phyloP scores from a whole-genome alignment of 345 rosid species.

The Brassica rapa region DNA sequence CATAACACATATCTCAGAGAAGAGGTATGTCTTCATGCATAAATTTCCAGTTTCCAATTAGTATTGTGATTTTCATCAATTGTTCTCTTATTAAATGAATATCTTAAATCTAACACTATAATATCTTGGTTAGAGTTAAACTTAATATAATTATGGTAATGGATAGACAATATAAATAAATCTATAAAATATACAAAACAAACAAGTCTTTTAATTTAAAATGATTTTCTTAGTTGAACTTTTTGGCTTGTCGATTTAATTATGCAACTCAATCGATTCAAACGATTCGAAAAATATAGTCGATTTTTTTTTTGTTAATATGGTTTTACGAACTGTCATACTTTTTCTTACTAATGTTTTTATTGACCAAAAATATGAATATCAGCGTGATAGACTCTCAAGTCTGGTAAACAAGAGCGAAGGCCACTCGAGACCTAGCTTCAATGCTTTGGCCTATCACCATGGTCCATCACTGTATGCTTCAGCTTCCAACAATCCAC shows the following conservation, averaged over 20 bases:
- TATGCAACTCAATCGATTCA: not conserved
- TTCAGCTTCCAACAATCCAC: not conserved
- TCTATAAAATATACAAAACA: not conserved
- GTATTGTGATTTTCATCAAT: not conserved
- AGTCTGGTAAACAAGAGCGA: not conserved
- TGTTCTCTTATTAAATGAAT: not conserved
- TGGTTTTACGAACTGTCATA: not conserved
- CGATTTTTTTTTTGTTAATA: not conserved
- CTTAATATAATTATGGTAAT: not conserved
- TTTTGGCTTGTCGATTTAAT: not conserved
- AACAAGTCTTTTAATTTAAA: not conserved
- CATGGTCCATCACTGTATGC: slow-evolving; percentile 7
- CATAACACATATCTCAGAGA: slow-evolving; percentile 52
- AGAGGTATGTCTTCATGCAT: slow-evolving; percentile 44
- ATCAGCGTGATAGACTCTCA: slow-evolving; percentile 5
- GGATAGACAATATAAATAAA: not conserved
- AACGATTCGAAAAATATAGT: not conserved
- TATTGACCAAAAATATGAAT: not conserved
- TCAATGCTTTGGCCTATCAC: not conserved
- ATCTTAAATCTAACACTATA: not conserved
- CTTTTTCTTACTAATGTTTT: not conserved
- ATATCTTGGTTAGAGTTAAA: not conserved
- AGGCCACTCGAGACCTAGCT: not conserved
- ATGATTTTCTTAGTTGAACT: not conserved
- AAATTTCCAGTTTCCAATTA: not conserved